phyloP scores from a whole-genome alignment of 2,329 filamentous ascomycete genomes.

The Coniosporium tulheliwenetii region DNA sequence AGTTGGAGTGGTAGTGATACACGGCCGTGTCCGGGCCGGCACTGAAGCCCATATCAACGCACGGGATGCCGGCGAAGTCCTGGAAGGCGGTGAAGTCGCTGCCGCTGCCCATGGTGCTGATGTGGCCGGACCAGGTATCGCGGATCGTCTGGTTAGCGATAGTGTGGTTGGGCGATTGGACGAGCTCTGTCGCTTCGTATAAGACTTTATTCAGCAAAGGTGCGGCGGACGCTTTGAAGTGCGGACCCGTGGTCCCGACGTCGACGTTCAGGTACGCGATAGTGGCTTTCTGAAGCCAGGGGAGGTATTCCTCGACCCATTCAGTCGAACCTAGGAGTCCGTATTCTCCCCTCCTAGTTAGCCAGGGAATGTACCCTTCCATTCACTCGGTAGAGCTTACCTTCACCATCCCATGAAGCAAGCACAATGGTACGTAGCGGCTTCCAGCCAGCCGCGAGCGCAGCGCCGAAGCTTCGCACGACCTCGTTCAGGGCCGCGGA shows the following conservation, averaged over 20 bases:
- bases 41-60: conserved; percentile 25
- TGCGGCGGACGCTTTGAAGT: conserved; percentile 51
- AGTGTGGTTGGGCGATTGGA: conserved; percentile 27
- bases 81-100: conserved; percentile 32
- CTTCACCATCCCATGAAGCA: conserved; percentile 27
- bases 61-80: conserved; percentile 13
- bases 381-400: conserved; percentile 32
- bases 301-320: conserved; percentile 34
- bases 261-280: conserved; percentile 37
- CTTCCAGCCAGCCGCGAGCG: conserved; percentile 34
- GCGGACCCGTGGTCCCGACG: conserved; percentile 32
- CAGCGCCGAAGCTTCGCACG: conserved; percentile 31
- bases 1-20: conserved; percentile 33
- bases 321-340: conserved; percentile 26
- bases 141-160: conserved; percentile 24
- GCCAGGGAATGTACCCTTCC: conserved; percentile 33
- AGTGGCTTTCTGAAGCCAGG: conserved; percentile 27
- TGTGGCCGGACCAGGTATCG: conserved; percentile 27
- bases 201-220: conserved; percentile 63
- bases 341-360: conserved; percentile 14
- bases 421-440: conserved; percentile 33
- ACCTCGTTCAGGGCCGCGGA: conserved; percentile 34
- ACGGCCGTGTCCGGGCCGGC: conserved; percentile 18
- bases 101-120: conserved; percentile 29
- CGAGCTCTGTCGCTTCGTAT: conserved; percentile 45